Evolutionary conservation across 345 rosid genomes (phyloP), one percentile per base, ranked within the genome.

Genomic region (Reutealis trisperma): DNA sequence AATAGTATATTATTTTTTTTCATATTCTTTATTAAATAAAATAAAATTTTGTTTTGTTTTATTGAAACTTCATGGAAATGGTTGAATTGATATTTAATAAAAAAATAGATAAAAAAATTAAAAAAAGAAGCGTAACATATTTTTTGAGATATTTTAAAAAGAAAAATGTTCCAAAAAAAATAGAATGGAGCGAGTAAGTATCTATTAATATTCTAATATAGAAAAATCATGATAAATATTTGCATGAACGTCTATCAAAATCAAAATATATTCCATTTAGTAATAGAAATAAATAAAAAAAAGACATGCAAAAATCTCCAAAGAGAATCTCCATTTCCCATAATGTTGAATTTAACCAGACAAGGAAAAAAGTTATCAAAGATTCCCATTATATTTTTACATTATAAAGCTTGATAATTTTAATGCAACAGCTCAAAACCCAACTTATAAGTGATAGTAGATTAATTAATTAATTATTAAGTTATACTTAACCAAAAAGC

Each of bases 391-490:
- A n/a, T 69, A 21, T 62, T 5, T 19, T 42, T 70, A 75, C 63
- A 67, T 44, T 47, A 74, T 65, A 11, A 73, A 60, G 41, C 42
- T 21, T 52, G 62, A 62, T 54, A 41, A 74, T 70, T 66, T 34
- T 57, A 64, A 65, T 64, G 58, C 0, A 60, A 74, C 73, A 74
- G 85, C 84, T 80, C 89, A 81, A 80, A 82, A 69, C 87, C 86
- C 86, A 71, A 83, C 21, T 66, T 64, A 37, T 37, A 37, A 80
- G 77, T 71, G 74, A 73, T 42, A 63, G 76, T 42, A 63, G 76
- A 82, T 73, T 72, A 71, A 47, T 16, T 32, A 25, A 52, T 42
- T 49, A 62, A 60, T 6, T 45, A 41, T 66, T 57, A 18, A 45
- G 41, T 55, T 62, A 70, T 27, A 41, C 61, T 76, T 57, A 52